These are phyloP conservation scores for Blastobotrys niveus DNA, from an alignment of 1,139 yeast species.

Conservation along the genomic window DNA sequence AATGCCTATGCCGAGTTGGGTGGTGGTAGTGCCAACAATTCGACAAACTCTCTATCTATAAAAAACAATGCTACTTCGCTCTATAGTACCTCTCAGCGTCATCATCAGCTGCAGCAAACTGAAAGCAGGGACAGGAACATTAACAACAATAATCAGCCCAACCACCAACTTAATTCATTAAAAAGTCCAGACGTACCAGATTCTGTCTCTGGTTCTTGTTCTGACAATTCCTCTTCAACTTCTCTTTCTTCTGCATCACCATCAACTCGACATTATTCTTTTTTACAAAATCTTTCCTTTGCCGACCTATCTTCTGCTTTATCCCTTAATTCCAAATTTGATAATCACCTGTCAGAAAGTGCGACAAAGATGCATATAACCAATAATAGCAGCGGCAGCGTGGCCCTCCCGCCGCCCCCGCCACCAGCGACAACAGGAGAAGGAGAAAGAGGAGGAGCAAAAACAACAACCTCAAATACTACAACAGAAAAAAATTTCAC, in stretches of 20 bases:
- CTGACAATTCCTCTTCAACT: no score
- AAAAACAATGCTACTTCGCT: constrained; percentile 1
- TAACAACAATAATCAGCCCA: neutral
- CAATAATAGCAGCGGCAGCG: no score
- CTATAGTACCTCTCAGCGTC: neutral
- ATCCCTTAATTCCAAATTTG: neutral
- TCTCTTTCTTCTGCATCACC: no score
- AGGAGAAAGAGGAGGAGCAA: neutral
- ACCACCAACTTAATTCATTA: no score
- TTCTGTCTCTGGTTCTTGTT: no score
- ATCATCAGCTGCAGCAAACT: neutral
- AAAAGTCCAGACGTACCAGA: no score
- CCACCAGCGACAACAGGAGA: neutral
- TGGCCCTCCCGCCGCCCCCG: no score
- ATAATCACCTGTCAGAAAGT: neutral
- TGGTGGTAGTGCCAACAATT: no score
- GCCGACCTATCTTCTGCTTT: neutral
- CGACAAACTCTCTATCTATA: no score
- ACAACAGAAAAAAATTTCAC: neutral
- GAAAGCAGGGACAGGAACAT: neutral
- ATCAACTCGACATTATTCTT: no score
- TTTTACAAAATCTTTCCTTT: neutral
- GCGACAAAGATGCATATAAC: no score
- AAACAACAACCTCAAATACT: neutral
- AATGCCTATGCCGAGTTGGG: constrained; percentile 12